A percentile compares a stretch with the other conserved stretches of the same genome.
Conservation (phyloP, 192 early-diverging fungal species). For the Backusella psychrophila region DNA sequence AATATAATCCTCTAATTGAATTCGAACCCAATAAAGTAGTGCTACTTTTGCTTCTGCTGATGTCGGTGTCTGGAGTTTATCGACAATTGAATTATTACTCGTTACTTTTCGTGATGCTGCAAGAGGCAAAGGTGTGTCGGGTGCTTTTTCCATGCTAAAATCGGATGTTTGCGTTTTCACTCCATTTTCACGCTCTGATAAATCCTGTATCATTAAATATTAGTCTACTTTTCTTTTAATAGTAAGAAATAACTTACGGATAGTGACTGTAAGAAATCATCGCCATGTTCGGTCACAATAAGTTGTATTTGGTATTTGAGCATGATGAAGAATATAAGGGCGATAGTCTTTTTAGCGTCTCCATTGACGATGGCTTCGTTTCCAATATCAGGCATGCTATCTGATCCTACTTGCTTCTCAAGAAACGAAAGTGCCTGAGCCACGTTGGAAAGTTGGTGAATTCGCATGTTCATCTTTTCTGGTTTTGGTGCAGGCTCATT, state of each 20-base stretch:
- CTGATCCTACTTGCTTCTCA: constrained; percentile 50
- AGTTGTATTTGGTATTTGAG: constrained; percentile 54
- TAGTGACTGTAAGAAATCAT: constrained; percentile 30
- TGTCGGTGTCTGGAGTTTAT: constrained; percentile 8
- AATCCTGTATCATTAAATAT: neutral
- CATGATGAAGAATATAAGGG: constrained; percentile 54
- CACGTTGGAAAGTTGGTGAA: constrained; percentile 78
- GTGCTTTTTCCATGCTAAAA: neutral
- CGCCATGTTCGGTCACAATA: constrained; percentile 37
- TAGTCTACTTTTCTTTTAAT: no score
- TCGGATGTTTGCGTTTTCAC: neutral
- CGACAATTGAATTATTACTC: constrained; percentile 1
- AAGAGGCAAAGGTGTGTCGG: neutral
- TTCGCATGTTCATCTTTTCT: constrained; percentile 70
- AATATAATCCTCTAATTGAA: constrained; percentile 48
- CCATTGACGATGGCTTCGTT: constrained; percentile 80
- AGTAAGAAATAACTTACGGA: no score
- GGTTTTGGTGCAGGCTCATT: constrained; percentile 70
- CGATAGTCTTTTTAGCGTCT: constrained; percentile 65
- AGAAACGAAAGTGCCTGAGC: constrained; percentile 71
- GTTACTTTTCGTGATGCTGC: neutral
- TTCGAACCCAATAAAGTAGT: constrained; percentile 48
- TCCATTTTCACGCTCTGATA: constrained; percentile 12
- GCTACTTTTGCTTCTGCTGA: constrained; percentile 46
- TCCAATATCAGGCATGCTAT: constrained; percentile 68